phyloP scores from a whole-genome alignment of 257 asterid species.

The Solanum chiquidenum region DNA sequence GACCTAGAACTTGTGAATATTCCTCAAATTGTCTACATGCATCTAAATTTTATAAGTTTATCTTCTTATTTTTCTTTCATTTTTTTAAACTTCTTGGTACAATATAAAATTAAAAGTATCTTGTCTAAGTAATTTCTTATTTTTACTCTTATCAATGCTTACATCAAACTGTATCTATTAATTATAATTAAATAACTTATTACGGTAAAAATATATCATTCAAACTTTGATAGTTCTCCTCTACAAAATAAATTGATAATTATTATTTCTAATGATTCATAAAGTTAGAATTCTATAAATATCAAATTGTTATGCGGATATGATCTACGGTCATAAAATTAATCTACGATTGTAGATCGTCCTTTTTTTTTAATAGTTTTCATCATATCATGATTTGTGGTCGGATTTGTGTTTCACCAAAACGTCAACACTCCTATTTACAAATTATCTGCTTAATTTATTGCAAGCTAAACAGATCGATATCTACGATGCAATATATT shows the following conservation, averaged over 20 bases:
- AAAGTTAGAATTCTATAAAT: too few species aligned
- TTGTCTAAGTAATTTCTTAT: background rate
- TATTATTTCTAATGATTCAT: background rate
- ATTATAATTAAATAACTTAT: background rate
- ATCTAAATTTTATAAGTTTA: background rate
- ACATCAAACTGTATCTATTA: background rate
- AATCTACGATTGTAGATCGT: too few species aligned
- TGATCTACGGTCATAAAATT: rapidly evolving
- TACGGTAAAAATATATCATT: background rate
- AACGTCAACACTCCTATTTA: background rate
- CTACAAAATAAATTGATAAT: too few species aligned
- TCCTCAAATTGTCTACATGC: background rate
- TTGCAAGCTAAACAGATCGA: background rate
- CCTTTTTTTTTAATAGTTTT: too few species aligned
- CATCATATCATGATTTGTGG: background rate
- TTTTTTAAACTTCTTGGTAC: background rate
- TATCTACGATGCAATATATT: too few species aligned
- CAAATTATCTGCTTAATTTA: background rate
- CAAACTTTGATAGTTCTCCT: background rate
- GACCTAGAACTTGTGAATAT: background rate
- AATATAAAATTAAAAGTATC: background rate
- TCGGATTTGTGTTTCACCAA: background rate
- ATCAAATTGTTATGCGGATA: background rate
- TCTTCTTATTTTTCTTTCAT: background rate
- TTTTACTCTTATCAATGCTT: background rate